phyloP scores from a whole-genome alignment of 2,329 filamentous ascomycete species.

The Diaporthe australafricana region DNA sequence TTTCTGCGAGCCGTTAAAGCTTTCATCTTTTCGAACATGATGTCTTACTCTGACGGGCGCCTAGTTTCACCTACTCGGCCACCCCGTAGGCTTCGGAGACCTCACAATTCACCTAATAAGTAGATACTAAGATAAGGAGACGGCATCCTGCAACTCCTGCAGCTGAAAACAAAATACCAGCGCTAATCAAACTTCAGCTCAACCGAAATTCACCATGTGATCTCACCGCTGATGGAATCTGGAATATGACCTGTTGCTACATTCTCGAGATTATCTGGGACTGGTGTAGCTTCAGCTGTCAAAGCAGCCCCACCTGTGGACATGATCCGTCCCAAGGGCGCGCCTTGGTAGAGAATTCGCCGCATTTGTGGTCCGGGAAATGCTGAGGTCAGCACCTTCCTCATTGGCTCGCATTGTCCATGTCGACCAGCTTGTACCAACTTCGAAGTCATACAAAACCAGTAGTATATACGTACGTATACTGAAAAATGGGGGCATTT shows the following conservation, averaged over 20 bases:
- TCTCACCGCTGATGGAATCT: no score
- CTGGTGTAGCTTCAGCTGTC: neutral
- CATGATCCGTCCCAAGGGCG: neutral
- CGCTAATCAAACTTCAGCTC: neutral
- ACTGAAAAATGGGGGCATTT: neutral
- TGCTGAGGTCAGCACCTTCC: neutral
- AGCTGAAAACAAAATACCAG: neutral
- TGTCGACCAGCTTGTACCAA: neutral
- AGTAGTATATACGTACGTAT: neutral
- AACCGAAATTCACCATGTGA: no score
- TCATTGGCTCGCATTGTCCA: neutral
- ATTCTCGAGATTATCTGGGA: neutral
- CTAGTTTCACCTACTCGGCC: neutral
- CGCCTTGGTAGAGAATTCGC: slow-evolving; percentile 5
- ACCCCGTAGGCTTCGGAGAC: neutral
- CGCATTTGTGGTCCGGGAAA: neutral
- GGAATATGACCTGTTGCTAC: neutral
- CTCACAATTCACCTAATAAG: neutral
- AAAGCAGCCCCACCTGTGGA: neutral
- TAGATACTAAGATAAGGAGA: neutral
- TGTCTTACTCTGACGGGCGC: neutral
- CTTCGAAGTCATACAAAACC: neutral
- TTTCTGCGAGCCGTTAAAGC: neutral
- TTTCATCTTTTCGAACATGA: neutral
- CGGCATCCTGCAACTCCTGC: neutral